Conservation (phyloP, 140 eudicot species). For the Eryngium alpinum region DNA sequence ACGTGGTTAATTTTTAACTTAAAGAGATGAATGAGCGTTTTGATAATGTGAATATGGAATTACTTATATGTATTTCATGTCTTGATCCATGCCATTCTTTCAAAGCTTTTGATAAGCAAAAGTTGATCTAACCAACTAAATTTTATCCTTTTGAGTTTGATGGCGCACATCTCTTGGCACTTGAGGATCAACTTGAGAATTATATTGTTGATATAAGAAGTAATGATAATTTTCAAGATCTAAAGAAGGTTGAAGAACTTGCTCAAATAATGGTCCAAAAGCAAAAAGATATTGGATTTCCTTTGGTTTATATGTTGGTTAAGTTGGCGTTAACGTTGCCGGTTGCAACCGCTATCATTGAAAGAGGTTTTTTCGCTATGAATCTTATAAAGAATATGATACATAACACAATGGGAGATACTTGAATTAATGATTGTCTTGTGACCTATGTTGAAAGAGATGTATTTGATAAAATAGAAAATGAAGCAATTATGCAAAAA, state of each 20-base stretch:
- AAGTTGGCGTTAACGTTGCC: background rate
- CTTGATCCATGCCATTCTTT: background rate
- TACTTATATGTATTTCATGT: background rate
- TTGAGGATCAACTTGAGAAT: background rate
- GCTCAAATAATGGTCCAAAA: background rate
- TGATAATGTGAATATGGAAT: background rate
- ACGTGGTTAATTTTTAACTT: background rate
- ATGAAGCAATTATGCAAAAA: background rate
- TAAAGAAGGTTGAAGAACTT: background rate
- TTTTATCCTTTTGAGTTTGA: background rate
- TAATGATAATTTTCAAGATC: background rate
- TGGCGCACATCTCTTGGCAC: background rate
- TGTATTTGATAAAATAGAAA: background rate
- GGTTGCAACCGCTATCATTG: no score
- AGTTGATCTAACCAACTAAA: background rate
- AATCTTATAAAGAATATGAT: background rate
- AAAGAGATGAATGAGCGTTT: background rate
- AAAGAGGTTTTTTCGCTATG: background rate
- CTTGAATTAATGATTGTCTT: no score
- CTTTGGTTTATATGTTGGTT: background rate
- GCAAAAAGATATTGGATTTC: background rate
- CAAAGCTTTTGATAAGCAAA: background rate
- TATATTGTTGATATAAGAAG: background rate
- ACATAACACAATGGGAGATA: background rate
- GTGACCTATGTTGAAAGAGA: no score